Conservation (phyloP, 805 yeast species). For the Phaffomyces antillensis region DNA sequence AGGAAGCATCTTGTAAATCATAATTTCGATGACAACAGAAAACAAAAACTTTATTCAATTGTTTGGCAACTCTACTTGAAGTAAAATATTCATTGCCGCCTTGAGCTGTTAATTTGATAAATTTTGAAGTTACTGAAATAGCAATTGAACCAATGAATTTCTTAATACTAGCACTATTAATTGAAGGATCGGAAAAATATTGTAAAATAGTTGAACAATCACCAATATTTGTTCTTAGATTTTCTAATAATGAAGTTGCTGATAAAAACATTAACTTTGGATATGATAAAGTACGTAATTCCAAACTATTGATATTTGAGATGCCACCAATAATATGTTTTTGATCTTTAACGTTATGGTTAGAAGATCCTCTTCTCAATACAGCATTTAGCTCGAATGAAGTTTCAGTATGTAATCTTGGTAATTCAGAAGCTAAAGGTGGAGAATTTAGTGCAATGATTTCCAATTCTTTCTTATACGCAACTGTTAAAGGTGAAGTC, state of each 20-base stretch:
- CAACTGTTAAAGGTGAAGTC: conserved; percentile 45
- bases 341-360: conserved; percentile 71
- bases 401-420: conserved; percentile 81
- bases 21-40: conserved; percentile 73
- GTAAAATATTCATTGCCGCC: conserved; percentile 53
- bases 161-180: conserved; percentile 60
- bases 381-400: conserved; percentile 89
- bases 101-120: conserved; percentile 35
- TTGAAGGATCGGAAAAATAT: conserved; percentile 83
- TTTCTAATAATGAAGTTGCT: conserved; percentile 73
- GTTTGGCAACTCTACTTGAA: conserved; percentile 53
- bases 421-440: conserved; percentile 73
- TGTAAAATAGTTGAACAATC: conserved; percentile 69
- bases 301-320: conserved; percentile 38
- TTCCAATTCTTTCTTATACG: conserved; percentile 42
- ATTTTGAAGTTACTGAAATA: conserved; percentile 49
- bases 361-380: conserved; percentile 81
- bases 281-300: conserved; percentile 49
- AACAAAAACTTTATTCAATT: conserved; percentile 59
- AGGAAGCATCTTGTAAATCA: conserved; percentile 71
- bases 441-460: conserved; percentile 84
- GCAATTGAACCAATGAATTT: conserved; percentile 63
- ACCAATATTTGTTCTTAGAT: conserved; percentile 71
- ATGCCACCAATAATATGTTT: conserved; percentile 43
- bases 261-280: conserved; percentile 85